These are phyloP conservation scores for Citeromyces matritensis DNA, from an alignment of 805 yeast species.

Conservation along the genomic window DNA sequence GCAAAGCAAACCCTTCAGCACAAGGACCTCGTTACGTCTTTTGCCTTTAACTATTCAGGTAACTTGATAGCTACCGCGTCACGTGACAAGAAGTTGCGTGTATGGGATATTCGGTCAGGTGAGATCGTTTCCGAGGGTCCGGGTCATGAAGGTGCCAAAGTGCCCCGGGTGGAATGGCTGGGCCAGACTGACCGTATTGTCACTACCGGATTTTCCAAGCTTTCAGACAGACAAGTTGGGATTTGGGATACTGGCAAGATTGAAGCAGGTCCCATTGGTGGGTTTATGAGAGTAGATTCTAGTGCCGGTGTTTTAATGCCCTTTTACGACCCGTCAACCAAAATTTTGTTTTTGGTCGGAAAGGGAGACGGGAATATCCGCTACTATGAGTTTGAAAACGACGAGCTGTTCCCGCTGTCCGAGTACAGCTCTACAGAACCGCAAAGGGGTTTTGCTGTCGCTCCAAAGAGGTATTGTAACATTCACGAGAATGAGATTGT, in stretches of 20 bases:
- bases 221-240: conserved; percentile 91
- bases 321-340: conserved; percentile 67
- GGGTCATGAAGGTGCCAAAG: conserved; percentile 89
- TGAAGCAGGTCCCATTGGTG: conserved; percentile 76
- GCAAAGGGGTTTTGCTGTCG: conserved; percentile 88
- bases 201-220: conserved; percentile 88
- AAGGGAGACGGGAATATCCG: conserved; percentile 97
- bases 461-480: conserved; percentile 73
- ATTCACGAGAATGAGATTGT: conserved; percentile 76
- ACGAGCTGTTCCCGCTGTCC: conserved; percentile 70
- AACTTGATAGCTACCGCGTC: conserved; percentile 74
- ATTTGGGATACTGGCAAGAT: conserved; percentile 78
- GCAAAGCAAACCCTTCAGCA: conserved; percentile 65
- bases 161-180: conserved; percentile 79
- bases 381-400: conserved; percentile 80
- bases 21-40: conserved; percentile 84
- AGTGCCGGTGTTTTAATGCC: conserved; percentile 94
- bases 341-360: conserved; percentile 80
- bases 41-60: conserved; percentile 86
- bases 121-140: conserved; percentile 67
- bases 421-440: conserved; percentile 84
- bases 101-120: conserved; percentile 81
- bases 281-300: conserved; percentile 73
- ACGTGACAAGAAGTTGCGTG: conserved; percentile 78
- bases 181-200: conserved; percentile 75